Evolutionary conservation across 2,329 filamentous ascomycete genomes (phyloP).

Genomic region (Gnomoniopsis smithogilvyi): DNA sequence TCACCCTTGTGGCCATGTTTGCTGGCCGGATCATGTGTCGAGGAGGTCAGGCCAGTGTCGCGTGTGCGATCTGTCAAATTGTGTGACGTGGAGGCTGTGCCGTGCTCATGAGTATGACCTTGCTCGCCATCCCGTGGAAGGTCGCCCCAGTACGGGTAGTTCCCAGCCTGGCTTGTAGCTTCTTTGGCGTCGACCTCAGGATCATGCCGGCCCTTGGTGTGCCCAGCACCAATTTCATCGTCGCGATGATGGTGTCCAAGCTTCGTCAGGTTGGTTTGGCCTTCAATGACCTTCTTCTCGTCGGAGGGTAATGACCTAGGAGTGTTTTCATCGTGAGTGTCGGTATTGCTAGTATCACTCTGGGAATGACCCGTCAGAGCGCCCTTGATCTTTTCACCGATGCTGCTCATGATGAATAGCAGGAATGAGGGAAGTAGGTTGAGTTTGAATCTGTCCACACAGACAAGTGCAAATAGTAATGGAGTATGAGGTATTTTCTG

Average conservation of each 20-base stretch:
- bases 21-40: not conserved
- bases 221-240: not conserved
- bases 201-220: slow-evolving; percentile 5
- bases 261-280: slow-evolving; percentile 1
- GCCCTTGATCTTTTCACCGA: slow-evolving; percentile 16
- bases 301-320: not conserved
- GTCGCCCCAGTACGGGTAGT: slow-evolving; percentile 17
- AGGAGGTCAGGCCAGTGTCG: not conserved
- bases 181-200: slow-evolving; percentile 10
- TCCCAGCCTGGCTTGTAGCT: slow-evolving; percentile 15
- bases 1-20: not conserved
- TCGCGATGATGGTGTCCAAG: not conserved
- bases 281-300: slow-evolving; percentile 2
- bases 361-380: not conserved
- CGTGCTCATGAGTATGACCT: not conserved
- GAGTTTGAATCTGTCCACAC: not conserved
- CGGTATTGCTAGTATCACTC: not conserved
- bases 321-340: not conserved
- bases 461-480: not conserved
- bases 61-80: not conserved
- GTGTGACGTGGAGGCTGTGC: not conserved
- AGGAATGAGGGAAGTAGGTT: not conserved
- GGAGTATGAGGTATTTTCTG: not conserved
- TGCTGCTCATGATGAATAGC: slow-evolving; percentile 3
- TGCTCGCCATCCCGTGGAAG: not conserved